These are phyloP conservation scores for Malus asiatica DNA, from an alignment of 306 rosid species.

Conservation along the genomic window DNA sequence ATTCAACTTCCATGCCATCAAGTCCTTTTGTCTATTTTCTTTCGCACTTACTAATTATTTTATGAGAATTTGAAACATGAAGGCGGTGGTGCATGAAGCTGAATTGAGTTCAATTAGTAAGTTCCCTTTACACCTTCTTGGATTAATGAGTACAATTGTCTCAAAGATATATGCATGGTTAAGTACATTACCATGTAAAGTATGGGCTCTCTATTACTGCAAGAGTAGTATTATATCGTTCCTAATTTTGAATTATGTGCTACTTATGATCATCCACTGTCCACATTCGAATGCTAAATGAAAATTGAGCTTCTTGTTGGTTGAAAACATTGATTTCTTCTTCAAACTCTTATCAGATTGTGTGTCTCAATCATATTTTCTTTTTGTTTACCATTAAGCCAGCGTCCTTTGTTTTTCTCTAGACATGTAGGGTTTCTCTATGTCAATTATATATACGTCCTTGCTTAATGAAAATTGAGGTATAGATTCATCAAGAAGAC, in stretches of 20 bases:
- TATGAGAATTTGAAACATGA: background rate
- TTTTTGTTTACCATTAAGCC: background rate
- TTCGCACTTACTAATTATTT: background rate
- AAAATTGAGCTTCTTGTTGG: background rate
- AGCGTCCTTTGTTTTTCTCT: background rate
- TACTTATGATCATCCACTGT: background rate
- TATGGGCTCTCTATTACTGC: background rate
- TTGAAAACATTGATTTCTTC: background rate
- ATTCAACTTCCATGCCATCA: conserved; percentile 1
- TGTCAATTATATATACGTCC: background rate
- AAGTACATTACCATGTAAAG: too few relatives aligned
- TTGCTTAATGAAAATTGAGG: background rate
- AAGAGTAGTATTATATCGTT: background rate
- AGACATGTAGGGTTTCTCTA: background rate
- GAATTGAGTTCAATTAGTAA: background rate
- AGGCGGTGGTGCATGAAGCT: background rate
- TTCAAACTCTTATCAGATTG: background rate
- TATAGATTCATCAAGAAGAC: background rate
- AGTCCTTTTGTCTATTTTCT: conserved; percentile 1
- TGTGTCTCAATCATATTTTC: background rate
- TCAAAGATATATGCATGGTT: background rate
- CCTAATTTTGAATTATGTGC: background rate
- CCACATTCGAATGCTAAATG: background rate
- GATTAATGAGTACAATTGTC: background rate
- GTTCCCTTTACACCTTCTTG: conserved; percentile 5